Base-by-base conservation (phyloP, 768 basidiomycete genomes). In the Suillus bovinus region DNA sequence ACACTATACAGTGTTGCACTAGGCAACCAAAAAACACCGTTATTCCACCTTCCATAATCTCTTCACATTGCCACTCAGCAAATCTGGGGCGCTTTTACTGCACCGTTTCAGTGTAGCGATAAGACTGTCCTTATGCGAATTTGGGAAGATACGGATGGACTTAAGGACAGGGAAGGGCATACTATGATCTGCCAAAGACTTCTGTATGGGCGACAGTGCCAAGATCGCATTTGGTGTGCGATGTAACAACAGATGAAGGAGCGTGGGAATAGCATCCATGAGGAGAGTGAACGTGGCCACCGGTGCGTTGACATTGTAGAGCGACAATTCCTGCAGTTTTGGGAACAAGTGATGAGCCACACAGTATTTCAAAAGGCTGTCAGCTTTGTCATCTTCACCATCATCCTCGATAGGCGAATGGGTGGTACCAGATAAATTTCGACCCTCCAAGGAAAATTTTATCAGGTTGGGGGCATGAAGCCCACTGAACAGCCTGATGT, bases 391-490 rank as follows among this genome's bases (percentile, higher is more conserved):
- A 54, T 80, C 69, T 9, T 77, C 77, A 20, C 75, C 74, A 14
- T 42, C 41, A 8, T 42, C 20, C 20, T 42, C 74, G 71, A 56
- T 76, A 76, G 31, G 73, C 77, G 22, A 42, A 8, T 42, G 79
- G 76, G 65, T 82, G 77, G 8, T 42, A 39, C 38, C 5, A 3
- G 17, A 41, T 41, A 41, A 7, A 4, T 73, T 78, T 11, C 76
- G 76, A 63, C 85, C 82, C 63, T 82, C 80, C 5, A 88, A 68
- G 1, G 68, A 66, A 33, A 88, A 70, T 8, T 64, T 65, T 50
- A 63, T 68, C 13, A 80, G 68, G 63, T 72, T 71, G 2, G 80
- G 79, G 22, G 81, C 80, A 59, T 79, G 69, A 36, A 85, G 57
- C 24, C 78, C 62, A 63, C 74, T 69, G 22, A 87, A 73, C 22